Evolutionary conservation across 306 rosid genomes (phyloP), one percentile per base, ranked within the genome.

Genomic region (Pyrus betulifolia): DNA sequence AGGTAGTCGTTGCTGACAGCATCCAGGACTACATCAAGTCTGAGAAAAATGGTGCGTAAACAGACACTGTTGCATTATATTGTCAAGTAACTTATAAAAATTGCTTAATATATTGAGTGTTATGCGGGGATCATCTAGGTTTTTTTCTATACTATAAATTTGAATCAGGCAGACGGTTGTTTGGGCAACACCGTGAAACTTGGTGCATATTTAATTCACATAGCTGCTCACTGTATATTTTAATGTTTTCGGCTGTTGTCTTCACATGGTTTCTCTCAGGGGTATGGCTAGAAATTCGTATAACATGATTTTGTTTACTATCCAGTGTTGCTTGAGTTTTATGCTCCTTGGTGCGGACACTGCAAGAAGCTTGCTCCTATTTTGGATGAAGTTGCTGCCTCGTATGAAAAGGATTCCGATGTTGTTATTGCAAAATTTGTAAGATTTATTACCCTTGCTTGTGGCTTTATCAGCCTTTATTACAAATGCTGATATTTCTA

Each of bases 261-360:
- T 76, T 75, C 38, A 42, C 67, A 14, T 55, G 27, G n/a, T 62
- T 58, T 9, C 31, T 67, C 54, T 14, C 6, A 8, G 44, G 8
- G 54, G 54, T 13, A 15, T 49, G 52, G 54, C 61, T 75, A 3
- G 64, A 81, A 54, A 58, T 35, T 69, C 22, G 64, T 61, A 31
- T 71, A 61, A 67, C 42, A n/a, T 72, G 52, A 62, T 28, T 69
- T 59, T 38, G n/a, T 72, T 74, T 45, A 59, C 69, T 40, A 9
- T 83, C 77, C 96, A 96, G 98, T 96, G 79, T 82, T 96, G 72
- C 63, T 96, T 0, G 99, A 92, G 83, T 92, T 96, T 65, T 96
- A 96, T 83, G 95, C 99, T 74, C 99, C 99, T 13, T 91, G 98
- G 98, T 96, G 99, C 46, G 93, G 97, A 45, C 98, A 92, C 66